Base-by-base conservation (phyloP, 1,284 basidiomycete species). In the Xerocomus amazonicus region DNA sequence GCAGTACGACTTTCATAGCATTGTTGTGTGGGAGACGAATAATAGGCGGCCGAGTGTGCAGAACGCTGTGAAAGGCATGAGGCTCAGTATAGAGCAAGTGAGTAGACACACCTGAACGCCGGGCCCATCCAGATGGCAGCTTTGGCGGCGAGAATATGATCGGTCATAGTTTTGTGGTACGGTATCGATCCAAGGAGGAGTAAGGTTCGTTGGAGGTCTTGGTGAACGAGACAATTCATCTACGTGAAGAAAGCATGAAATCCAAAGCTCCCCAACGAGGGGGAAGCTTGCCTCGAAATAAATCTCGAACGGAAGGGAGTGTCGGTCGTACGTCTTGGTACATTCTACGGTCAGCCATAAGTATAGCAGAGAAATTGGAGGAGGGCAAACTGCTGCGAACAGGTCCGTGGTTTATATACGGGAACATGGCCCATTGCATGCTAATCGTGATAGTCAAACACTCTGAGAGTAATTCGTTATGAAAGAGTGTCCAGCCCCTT, bases 251-350 rank as follows among this genome's bases (percentile, higher is more conserved):
- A 54, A 45, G 44, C 45, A 50, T 54, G 31, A 56, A 27, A 33
- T 47, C 32, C 34, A 38, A 46, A 26, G 19, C 33, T 7, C 17
- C 16, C 4, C 14, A 27, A 26, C 12, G 34, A 9, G 42, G 34
- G 42, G 37, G 34, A 32, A 33, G 45, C 74, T 62, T 49, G 84
- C 87, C 79, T 70, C 79, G 73, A 60, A 90, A 84, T 49, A 89
- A 68, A 65, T 85, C 82, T 47, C 83, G 81, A 51, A 90, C 88
- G 41, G 84, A 77, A 38, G 87, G 87, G 46, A 90, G 79, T n/a
- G 80, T 84, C 47, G 84, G 83, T 43, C 83, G 76, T 52, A 41
- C 62, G 47, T 70, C 67, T 47, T 70, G 70, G 55, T 68, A 61
- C 37, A 62, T 60, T 53, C 63, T 64, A 51, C 71, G 68, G 71